Evolutionary conservation across 2,329 filamentous ascomycete genomes (phyloP), one percentile per base, ranked within the genome.

Genomic region (Aspergillus unguis): DNA sequence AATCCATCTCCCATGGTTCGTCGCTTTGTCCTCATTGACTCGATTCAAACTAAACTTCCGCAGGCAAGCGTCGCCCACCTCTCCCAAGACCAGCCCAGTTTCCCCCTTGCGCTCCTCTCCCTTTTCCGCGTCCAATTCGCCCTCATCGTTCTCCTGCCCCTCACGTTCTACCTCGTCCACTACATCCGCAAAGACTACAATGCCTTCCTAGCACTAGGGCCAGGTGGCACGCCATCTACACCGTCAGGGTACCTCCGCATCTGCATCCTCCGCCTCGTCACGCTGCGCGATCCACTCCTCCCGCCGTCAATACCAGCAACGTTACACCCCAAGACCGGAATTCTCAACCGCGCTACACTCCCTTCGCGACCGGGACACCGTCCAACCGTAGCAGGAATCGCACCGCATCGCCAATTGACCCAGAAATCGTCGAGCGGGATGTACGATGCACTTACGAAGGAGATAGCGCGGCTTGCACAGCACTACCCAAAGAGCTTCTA

Each of bases 201-300:
- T 48, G 86, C 85, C 67, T 94, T 90, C 71, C 75, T 92, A 58
- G 81, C 81, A 36, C 83, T 95, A 23, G 90, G 90, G 0, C 89
- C 88, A 0, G 90, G 90, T 26, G 90, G 90, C 53, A 92, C 88
- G 0, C 88, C 90, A 0, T 80, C 85, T 2, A 94, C 87, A 0
- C 81, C 88, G 38, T 58, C 72, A 4, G 90, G 89, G 58, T 95
- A 92, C 69, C 72, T 90, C 27, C 81, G 83, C 50, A 85, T 94
- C 69, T 86, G 85, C 57, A 82, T 84, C 70, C 81, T 92, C 44
- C 83, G 86, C 8, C 72, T 92, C 43, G 85, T 90, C 75, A 81
- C 83, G 33, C 77, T 94, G 4, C 80, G 83, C 5, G 80, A 92
- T 63, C 86, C 87, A n/a, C 84, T 88, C 62, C 73, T 68, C 25